A percentile compares a stretch with the other conserved stretches of the same genome.
These are phyloP conservation scores for Zygosaccharomyces pseudobailii DNA, from an alignment of 1,139 yeast species.

Conservation along the genomic window DNA sequence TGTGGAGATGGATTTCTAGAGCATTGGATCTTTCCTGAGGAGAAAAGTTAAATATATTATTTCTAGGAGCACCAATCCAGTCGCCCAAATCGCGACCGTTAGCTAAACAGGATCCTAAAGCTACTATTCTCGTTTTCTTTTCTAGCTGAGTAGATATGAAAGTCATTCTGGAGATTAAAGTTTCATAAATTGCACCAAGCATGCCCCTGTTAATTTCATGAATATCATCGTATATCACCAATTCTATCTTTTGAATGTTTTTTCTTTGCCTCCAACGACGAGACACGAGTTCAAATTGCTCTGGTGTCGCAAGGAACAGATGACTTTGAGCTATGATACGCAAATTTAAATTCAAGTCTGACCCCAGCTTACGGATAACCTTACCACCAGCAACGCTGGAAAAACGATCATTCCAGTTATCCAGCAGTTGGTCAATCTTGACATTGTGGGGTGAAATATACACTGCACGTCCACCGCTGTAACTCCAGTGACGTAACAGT, in stretches of 20 bases:
- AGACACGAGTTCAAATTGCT: conserved; percentile 65
- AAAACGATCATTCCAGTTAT: conserved; percentile 51
- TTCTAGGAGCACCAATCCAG: conserved; percentile 70
- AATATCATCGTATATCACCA: conserved; percentile 71
- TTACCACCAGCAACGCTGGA: conserved; percentile 45
- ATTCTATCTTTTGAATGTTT: conserved; percentile 61
- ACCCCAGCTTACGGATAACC: conserved; percentile 52
- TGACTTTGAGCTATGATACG: conserved; percentile 54
- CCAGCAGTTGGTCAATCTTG: conserved; percentile 43
- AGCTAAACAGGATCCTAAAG: conserved; percentile 62
- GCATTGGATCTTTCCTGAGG: conserved; percentile 56
- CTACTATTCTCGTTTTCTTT: conserved; percentile 54
- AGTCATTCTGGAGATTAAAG: conserved; percentile 62
- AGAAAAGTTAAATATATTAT: conserved; percentile 62
- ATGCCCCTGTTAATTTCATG: conserved; percentile 59
- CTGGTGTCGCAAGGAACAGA: conserved; percentile 72
- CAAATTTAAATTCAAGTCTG: conserved; percentile 55
- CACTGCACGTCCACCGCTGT: conserved; percentile 57
- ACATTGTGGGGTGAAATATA: conserved; percentile 62
- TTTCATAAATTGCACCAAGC: conserved; percentile 63
- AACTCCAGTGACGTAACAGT: conserved; percentile 63
- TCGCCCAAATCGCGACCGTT: conserved; percentile 76
- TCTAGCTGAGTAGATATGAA: conserved; percentile 64
- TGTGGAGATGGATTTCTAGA: conserved; percentile 55
- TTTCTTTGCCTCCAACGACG: conserved; percentile 79